Evolutionary conservation across 495 filamentous ascomycete species (phyloP).

Genomic region (Lophiotrema nucula): DNA sequence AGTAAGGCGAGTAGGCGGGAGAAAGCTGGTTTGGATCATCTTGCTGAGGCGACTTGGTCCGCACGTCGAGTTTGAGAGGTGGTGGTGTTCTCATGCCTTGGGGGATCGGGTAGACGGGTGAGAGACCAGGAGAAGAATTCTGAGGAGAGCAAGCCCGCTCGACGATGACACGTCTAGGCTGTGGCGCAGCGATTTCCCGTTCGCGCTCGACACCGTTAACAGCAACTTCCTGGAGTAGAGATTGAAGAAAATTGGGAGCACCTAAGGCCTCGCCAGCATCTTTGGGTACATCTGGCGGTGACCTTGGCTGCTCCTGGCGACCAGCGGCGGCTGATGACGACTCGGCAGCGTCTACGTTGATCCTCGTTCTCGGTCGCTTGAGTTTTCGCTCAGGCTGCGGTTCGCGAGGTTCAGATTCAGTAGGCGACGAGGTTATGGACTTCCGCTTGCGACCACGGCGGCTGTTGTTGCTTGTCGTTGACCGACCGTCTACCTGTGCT

Average conservation of each 20-base stretch:
- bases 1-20: conserved; percentile 60
- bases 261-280: conserved; percentile 38
- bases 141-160: conserved; percentile 51
- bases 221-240: conserved; percentile 83
- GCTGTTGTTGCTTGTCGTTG: conserved; percentile 39
- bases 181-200: conserved; percentile 27
- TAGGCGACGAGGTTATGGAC: not conserved
- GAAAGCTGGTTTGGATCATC: conserved; percentile 44
- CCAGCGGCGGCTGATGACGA: conserved; percentile 35
- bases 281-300: conserved; percentile 14
- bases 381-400: conserved; percentile 70
- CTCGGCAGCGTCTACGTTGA: conserved; percentile 48
- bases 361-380: conserved; percentile 76
- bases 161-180: conserved; percentile 30
- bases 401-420: conserved; percentile 59
- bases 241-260: conserved; percentile 71
- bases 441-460: not conserved
- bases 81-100: conserved; percentile 70
- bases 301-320: conserved; percentile 15
- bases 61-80: conserved; percentile 53
- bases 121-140: conserved; percentile 70
- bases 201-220: conserved; percentile 49
- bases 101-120: conserved; percentile 69
- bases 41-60: conserved; percentile 61
- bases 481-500: conserved; percentile 1